Base-by-base conservation (phyloP, 768 basidiomycete genomes). In the Favolaschia claudopus region DNA sequence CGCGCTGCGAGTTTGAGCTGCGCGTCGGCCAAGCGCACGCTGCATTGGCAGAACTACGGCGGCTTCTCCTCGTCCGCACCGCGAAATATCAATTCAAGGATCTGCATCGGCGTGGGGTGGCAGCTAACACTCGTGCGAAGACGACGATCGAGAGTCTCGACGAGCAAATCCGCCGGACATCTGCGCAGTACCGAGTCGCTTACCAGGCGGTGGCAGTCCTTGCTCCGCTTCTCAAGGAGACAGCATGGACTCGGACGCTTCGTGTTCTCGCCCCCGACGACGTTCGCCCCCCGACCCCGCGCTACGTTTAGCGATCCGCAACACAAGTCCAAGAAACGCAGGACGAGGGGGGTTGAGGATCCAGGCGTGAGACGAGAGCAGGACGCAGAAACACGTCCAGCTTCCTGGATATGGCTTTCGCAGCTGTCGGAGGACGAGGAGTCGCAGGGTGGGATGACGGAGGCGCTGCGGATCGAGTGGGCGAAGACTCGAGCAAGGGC, bases 61-160 rank as follows among this genome's bases (percentile, higher is more conserved):
- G 49, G 17, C 57, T 67, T 10, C 56, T 73, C 6, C 70, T 67
- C 28, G 53, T 66, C 2, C 61, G 68, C 4, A 57, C 64, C 5
- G 54, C 65, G 15, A 31, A 68, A 9, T 65, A 56, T 43, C 55
- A 60, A n/a, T 64, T 64, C 47, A 72, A 72, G 42, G 61, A 68
- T 38, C 52, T 38, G 1, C 40, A 56, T 20, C 46, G 68, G 7
- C 51, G 53, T 1, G 69, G 71, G 2, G 69, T 70, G 34, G 51
- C 40, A 9, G 63, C 65, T 0, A 72, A 71, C 38, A 74, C 71
- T 0, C 56, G 65, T 12, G 69, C 71, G 1, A 39, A 55, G 1
- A 64, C 50, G 12, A 39, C 58, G 20, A 62, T 70, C 5, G 38
- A 33, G 7, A 49, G 33, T 1, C 45, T 71, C 1, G 48, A 68